A percentile compares a stretch with the other conserved stretches of the same genome.
phyloP scores from a whole-genome alignment of 345 rosid species.

The Ceriops tagal region DNA sequence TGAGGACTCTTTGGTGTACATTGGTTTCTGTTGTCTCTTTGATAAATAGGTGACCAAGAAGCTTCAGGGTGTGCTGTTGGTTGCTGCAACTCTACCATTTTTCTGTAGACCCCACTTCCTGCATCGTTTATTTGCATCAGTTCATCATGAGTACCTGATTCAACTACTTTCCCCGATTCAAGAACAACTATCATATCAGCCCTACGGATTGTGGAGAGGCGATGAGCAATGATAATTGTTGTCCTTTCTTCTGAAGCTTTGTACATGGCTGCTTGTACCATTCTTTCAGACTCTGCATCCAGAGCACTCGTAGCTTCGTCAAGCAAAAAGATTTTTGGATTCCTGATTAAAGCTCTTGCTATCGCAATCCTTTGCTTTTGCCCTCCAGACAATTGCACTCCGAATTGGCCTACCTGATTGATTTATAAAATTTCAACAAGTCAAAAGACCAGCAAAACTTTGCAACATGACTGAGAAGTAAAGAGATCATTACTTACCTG shows the following conservation, averaged over 20 bases:
- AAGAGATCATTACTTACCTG: slow-evolving; percentile 16
- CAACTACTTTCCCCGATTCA: slow-evolving; percentile 40
- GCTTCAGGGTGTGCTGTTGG: slow-evolving; percentile 17
- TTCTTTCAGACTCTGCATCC: slow-evolving; percentile 46
- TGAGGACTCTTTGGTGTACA: not conserved
- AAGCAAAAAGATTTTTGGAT: slow-evolving; percentile 45
- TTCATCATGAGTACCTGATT: slow-evolving; percentile 50
- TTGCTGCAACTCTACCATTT: slow-evolving; percentile 46
- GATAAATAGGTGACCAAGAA: slow-evolving; percentile 3
- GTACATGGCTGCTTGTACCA: slow-evolving; percentile 53
- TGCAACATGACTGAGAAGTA: not conserved
- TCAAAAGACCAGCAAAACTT: slow-evolving; percentile 1
- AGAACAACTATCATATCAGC: slow-evolving; percentile 44
- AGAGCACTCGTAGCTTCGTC: slow-evolving; percentile 47
- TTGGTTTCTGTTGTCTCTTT: not conserved
- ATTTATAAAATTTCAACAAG: not conserved
- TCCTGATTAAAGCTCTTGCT: slow-evolving; percentile 53
- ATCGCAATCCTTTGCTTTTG: slow-evolving; percentile 59
- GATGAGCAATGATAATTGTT: slow-evolving; percentile 47
- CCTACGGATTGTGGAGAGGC: slow-evolving; percentile 41
- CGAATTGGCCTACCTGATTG: slow-evolving; percentile 50
- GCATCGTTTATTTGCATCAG: slow-evolving; percentile 38
- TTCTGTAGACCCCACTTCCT: slow-evolving; percentile 30
- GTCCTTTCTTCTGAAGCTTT: slow-evolving; percentile 50
- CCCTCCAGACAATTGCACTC: slow-evolving; percentile 52